phyloP scores from a whole-genome alignment of 495 filamentous ascomycete species.

The Tuber melanosporum region DNA sequence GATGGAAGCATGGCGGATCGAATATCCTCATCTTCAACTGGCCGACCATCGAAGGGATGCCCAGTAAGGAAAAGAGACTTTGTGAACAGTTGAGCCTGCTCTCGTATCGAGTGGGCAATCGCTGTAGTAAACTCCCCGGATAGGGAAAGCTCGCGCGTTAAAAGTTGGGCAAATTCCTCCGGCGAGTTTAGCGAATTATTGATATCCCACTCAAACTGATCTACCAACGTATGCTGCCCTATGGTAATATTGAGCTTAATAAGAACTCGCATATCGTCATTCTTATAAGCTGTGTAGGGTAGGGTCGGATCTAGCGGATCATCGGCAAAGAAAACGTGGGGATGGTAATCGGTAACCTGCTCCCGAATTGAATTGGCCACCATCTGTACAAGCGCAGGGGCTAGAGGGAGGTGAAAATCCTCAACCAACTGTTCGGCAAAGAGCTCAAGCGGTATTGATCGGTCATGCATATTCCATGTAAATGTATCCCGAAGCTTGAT shows the following conservation, averaged over 20 bases:
- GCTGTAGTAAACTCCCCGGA: slow-evolving; percentile 95
- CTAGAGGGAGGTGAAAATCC: slow-evolving; percentile 72
- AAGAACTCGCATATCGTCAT: slow-evolving; percentile 95
- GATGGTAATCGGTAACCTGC: slow-evolving; percentile 87
- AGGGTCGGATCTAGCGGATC: slow-evolving; percentile 82
- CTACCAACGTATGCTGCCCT: slow-evolving; percentile 84
- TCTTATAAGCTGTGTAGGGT: slow-evolving; percentile 90
- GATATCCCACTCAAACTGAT: slow-evolving; percentile 99
- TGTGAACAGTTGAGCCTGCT: slow-evolving; percentile 89
- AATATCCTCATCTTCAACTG: slow-evolving; percentile 85
- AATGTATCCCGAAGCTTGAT: slow-evolving; percentile 95
- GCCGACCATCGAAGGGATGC: slow-evolving; percentile 90
- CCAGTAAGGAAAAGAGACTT: slow-evolving; percentile 86
- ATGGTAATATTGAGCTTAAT: slow-evolving; percentile 98
- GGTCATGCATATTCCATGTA: slow-evolving; percentile 95
- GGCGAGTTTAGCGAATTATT: slow-evolving; percentile 89
- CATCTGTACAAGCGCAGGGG: slow-evolving; percentile 66
- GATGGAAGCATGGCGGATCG: slow-evolving; percentile 77
- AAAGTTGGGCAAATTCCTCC: slow-evolving; percentile 82
- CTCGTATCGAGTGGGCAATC: slow-evolving; percentile 93
- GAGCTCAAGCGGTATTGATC: slow-evolving; percentile 65
- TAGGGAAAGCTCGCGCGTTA: slow-evolving; percentile 85
- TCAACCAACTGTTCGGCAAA: slow-evolving; percentile 88
- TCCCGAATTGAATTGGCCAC: slow-evolving; percentile 75
- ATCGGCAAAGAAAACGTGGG: slow-evolving; percentile 80